Base-by-base conservation (phyloP, 2,329 filamentous ascomycete genomes). In the Talaromyces sp. region DNA sequence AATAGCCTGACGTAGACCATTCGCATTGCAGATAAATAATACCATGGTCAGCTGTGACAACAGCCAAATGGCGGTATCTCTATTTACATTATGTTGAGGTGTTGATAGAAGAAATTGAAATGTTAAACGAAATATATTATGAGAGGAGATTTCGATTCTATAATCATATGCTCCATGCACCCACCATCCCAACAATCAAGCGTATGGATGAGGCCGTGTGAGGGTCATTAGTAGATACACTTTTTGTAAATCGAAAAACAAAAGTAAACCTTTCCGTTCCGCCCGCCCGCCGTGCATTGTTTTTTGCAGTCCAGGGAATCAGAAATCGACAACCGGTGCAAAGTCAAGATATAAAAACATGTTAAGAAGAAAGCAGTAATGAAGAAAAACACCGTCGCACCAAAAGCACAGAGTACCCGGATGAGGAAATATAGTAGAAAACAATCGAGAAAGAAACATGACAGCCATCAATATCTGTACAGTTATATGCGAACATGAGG, bases 401-500 rank as follows among this genome's bases (percentile, higher is more conserved):
- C 64, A 65, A 57, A 57, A 66, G 59, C 47, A 62, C 31, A 41
- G 37, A 54, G 35, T 58, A 52, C 27, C 49, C 49, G 11, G 49
- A 60, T 58, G 47, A 43, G 39, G 17, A 43, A 63, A 39, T n/a
- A 57, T 39, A 33, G n/a, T 35, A 67, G 64, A 69, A 62, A 62
- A 67, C 61, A 62, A 54, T 61, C 37, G 45, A 57, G 56, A 25
- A 43, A 60, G 62, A 49, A 66, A 68, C 63, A 56, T 63, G 11
- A 63, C 49, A 63, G 41, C 64, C 64, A 66, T 66, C 58, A 66
- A 62, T 66, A 66, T 66, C 64, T 66, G 64, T 66, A 66, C 64
- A 66, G 45, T 50, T 56, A 50, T 62, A 66, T 66, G 64, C 50
- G 59, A 59, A 45, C 68, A 69, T 64, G 67, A 70, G 47, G 63